phyloP scores from a whole-genome alignment of 208 protist genomes.

The Angomonas ambiguus region DNA sequence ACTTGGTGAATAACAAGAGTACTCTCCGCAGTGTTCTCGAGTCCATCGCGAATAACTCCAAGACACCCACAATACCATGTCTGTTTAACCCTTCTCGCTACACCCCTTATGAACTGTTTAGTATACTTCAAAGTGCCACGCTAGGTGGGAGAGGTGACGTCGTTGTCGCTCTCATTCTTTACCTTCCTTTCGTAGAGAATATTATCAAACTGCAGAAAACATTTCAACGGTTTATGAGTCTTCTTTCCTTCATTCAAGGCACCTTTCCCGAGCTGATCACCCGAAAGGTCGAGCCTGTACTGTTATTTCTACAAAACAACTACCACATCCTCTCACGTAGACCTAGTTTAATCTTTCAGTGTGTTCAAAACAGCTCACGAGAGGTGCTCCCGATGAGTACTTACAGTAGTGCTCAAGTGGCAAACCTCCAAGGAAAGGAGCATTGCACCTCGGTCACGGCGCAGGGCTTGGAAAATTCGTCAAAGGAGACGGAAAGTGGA shows the following conservation, averaged over 20 bases:
- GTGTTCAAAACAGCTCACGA: slow-evolving; percentile 45
- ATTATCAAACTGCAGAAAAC: slow-evolving; percentile 28
- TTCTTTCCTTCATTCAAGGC: slow-evolving; percentile 35
- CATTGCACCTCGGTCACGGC: not conserved
- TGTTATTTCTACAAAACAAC: slow-evolving; percentile 48
- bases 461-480: too few relatives aligned
- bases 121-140: slow-evolving; percentile 55
- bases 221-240: slow-evolving; percentile 42
- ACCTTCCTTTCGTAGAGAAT: slow-evolving; percentile 74
- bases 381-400: slow-evolving; percentile 27
- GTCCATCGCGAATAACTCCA: slow-evolving; percentile 30
- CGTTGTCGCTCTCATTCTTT: slow-evolving; percentile 30
- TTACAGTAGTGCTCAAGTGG: slow-evolving; percentile 14
- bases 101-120: slow-evolving; percentile 49
- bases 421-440: not conserved
- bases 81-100: slow-evolving; percentile 49
- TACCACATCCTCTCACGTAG: slow-evolving; percentile 54
- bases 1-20: slow-evolving; percentile 12
- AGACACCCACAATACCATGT: slow-evolving; percentile 19
- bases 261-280: slow-evolving; percentile 14
- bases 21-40: slow-evolving; percentile 34
- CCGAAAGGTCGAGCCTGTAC: slow-evolving; percentile 27
- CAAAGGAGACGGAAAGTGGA: not conserved
- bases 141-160: slow-evolving; percentile 53
- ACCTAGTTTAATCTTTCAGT: slow-evolving; percentile 62